phyloP scores from a whole-genome alignment of 805 yeast genomes.

The Tetrapisispora phaffii region DNA sequence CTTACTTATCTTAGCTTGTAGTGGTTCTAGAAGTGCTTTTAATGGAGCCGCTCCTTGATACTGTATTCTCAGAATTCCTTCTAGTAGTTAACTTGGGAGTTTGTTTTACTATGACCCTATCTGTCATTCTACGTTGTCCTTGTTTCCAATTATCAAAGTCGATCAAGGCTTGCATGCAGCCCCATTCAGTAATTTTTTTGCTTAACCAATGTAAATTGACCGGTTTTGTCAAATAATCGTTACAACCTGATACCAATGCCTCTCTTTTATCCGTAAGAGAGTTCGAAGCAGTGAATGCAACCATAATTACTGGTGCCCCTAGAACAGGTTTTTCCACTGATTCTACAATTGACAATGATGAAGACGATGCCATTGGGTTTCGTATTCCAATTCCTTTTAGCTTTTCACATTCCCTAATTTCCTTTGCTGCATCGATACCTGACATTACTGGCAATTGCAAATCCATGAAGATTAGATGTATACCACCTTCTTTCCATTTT shows the following conservation, averaged over 20 bases:
- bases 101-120: conserved; percentile 16
- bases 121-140: conserved; percentile 35
- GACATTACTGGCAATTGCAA: conserved; percentile 93
- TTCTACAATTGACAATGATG: conserved; percentile 8
- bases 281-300: conserved; percentile 90
- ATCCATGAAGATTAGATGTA: conserved; percentile 92
- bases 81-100: conserved; percentile 8
- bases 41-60: conserved; percentile 1
- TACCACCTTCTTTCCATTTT: conserved; percentile 90
- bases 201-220: conserved; percentile 90
- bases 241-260: conserved; percentile 95
- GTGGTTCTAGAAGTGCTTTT: neutral
- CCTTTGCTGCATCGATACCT: conserved; percentile 91
- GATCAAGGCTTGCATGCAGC: conserved; percentile 96
- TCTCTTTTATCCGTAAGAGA: conserved; percentile 76
- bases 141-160: conserved; percentile 88
- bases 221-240: conserved; percentile 92
- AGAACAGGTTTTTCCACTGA: neutral
- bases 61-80: neutral
- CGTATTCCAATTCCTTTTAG: conserved; percentile 60
- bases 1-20: neutral
- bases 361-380: conserved; percentile 5
- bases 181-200: conserved; percentile 94
- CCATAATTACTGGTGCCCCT: conserved; percentile 92
- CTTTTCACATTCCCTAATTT: conserved; percentile 75